These are phyloP conservation scores for Rhododendron griersonianum DNA, from an alignment of 148 eudicot species.

Conservation along the genomic window DNA sequence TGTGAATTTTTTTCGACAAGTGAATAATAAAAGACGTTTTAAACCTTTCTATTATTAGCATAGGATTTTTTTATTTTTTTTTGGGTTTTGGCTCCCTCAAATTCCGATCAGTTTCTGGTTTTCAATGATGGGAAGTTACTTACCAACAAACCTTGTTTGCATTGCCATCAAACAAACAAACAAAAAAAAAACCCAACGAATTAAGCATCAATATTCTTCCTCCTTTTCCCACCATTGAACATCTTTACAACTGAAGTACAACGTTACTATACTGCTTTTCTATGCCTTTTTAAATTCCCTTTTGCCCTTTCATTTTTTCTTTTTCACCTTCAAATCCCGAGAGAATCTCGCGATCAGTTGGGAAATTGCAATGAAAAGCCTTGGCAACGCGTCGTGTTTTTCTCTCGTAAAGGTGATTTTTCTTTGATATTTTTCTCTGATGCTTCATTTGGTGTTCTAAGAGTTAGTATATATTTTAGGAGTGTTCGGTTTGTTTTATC, in stretches of 20 bases:
- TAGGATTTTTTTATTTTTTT: neutral
- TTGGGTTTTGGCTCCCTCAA: constrained; percentile 13
- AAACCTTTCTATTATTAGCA: constrained; percentile 10
- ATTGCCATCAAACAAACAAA: constrained; percentile 29
- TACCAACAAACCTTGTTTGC: constrained; percentile 13
- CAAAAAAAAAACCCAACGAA: constrained; percentile 16
- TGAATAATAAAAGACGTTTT: neutral
- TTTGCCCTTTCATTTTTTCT: neutral
- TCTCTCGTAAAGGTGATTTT: constrained; percentile 16
- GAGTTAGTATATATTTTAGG: neutral
- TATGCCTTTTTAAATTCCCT: neutral
- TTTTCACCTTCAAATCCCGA: constrained; percentile 16
- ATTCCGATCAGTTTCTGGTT: constrained; percentile 29
- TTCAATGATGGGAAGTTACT: constrained; percentile 27
- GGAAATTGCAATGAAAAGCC: neutral
- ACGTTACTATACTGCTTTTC: neutral
- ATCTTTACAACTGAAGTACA: neutral
- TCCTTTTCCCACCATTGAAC: neutral
- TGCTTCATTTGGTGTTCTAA: neutral
- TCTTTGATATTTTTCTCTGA: neutral
- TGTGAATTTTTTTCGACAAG: too few species aligned
- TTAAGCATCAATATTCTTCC: neutral
- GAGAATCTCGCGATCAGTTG: neutral
- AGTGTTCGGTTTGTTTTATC: neutral
- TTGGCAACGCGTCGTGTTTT: neutral